Evolutionary conservation across 805 yeast species (phyloP), one percentile per base, ranked within the genome.

Genomic region (Monosporozyma unispora): DNA sequence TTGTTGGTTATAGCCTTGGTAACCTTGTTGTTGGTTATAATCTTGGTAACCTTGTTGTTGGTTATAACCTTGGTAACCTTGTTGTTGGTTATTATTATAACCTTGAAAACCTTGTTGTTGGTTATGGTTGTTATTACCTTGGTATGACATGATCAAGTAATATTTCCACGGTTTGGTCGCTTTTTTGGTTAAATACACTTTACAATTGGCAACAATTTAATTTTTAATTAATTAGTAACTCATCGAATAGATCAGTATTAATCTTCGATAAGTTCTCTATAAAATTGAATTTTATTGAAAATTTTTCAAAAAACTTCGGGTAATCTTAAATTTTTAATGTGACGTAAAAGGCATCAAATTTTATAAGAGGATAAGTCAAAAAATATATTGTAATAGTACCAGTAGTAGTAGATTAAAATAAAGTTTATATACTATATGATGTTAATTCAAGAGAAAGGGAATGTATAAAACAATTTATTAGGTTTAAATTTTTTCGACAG

Each of bases 51-150:
- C 54, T 43, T 54, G 59, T 45, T 52, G 56, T 48, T 57, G 58
- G 28, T 47, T 40, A 33, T 62, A 55, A 16, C 57, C 56, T 28
- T 63, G 61, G 22, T 40, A 51, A 25, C 37, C 45, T 19, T 44
- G 31, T 44, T 46, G 51, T 41, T 46, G 51, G 28, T 47, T 45
- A 18, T 48, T 50, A 38, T 46, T 48, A 50, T 70, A 77, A 48
- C 68, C 69, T 48, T 75, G 76, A 41, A 58, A 63, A 48, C 67
- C 68, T 21, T 68, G 51, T 31, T 31, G 35, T 50, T 60, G 72
- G 39, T 63, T 38, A 28, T 37, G n/a, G n/a, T n/a, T 42, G 45
- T 27, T 42, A 29, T 35, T 35, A 35, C 39, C 39, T 35, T 35
- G 39, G 39, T 35, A 18, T 5, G 39, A 35, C 39, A 35, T 35